Conservation (phyloP, 2,329 filamentous ascomycete species). For the Aspergillus vadensis region DNA sequence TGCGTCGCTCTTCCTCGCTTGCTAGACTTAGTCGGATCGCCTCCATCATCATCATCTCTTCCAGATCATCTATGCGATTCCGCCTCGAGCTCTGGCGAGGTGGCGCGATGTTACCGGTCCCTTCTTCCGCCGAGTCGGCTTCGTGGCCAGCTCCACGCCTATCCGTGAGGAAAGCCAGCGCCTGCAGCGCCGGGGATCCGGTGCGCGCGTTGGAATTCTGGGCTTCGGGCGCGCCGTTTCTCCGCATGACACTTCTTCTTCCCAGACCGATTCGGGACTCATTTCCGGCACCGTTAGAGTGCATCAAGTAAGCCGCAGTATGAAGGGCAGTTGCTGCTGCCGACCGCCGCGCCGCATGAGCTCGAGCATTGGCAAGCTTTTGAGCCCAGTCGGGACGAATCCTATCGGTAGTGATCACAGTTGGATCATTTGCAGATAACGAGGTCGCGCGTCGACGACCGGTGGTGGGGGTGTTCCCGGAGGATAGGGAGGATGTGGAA, state of each 20-base stretch:
- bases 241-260: constrained; percentile 54
- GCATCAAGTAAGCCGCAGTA: constrained; percentile 90
- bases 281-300: constrained; percentile 47
- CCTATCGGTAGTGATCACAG: constrained; percentile 88
- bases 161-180: constrained; percentile 51
- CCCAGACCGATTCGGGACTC: constrained; percentile 58
- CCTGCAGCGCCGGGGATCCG: constrained; percentile 46
- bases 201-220: constrained; percentile 38
- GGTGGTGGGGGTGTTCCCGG: constrained; percentile 46
- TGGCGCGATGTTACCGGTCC: constrained; percentile 37
- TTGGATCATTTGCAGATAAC: constrained; percentile 78
- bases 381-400: constrained; percentile 93
- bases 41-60: constrained; percentile 99
- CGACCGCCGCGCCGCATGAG: constrained; percentile 80
- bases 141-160: constrained; percentile 40
- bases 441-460: constrained; percentile 64
- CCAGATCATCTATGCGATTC: constrained; percentile 78
- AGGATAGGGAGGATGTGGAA: constrained; percentile 77
- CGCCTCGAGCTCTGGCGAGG: constrained; percentile 58
- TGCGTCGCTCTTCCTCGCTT: constrained; percentile 88
- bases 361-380: constrained; percentile 81
- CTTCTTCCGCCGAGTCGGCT: constrained; percentile 40
- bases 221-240: constrained; percentile 37
- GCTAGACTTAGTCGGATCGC: constrained; percentile 89
- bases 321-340: constrained; percentile 93